phyloP scores from a whole-genome alignment of 192 early-diverging fungal species.

The Backusella mclennaniae region DNA sequence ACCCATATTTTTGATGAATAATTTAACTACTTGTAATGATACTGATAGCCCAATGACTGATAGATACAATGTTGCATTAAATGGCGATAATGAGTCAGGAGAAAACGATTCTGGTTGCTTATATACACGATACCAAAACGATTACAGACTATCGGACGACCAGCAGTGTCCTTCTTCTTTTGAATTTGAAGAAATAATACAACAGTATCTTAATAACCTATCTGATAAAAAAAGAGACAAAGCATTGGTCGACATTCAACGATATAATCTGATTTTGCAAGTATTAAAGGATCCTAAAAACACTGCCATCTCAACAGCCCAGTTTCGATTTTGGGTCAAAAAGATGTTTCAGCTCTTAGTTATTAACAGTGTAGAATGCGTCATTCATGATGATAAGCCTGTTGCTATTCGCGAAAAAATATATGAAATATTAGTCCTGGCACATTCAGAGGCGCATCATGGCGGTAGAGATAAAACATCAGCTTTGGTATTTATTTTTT shows the following conservation, averaged over 20 bases:
- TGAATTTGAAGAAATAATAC: slow-evolving; percentile 42
- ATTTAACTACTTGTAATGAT: neutral
- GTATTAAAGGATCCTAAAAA: slow-evolving; percentile 49
- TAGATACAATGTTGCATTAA: neutral
- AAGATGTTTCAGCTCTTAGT: slow-evolving; percentile 47
- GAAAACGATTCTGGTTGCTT: neutral
- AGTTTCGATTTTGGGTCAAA: slow-evolving; percentile 54
- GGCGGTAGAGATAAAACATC: slow-evolving; percentile 53
- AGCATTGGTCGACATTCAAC: slow-evolving; percentile 41
- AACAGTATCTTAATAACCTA: slow-evolving; percentile 47
- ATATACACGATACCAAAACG: slow-evolving; percentile 1
- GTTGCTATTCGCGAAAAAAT: slow-evolving; percentile 48
- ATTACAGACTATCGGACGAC: slow-evolving; percentile 13
- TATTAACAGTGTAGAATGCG: slow-evolving; percentile 33
- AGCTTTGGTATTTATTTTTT: slow-evolving; percentile 37
- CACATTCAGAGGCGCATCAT: slow-evolving; percentile 47
- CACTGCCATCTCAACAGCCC: slow-evolving; percentile 50
- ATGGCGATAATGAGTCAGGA: neutral
- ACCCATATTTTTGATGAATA: neutral
- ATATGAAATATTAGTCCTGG: slow-evolving; percentile 42
- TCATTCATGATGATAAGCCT: slow-evolving; percentile 48
- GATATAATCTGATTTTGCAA: slow-evolving; percentile 49
- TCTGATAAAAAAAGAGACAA: slow-evolving; percentile 52
- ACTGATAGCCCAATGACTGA: neutral
- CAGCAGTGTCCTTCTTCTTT: slow-evolving; percentile 40